Evolutionary conservation across 2,329 filamentous ascomycete genomes (phyloP).

Genomic region (Alternaria triticimaculans): DNA sequence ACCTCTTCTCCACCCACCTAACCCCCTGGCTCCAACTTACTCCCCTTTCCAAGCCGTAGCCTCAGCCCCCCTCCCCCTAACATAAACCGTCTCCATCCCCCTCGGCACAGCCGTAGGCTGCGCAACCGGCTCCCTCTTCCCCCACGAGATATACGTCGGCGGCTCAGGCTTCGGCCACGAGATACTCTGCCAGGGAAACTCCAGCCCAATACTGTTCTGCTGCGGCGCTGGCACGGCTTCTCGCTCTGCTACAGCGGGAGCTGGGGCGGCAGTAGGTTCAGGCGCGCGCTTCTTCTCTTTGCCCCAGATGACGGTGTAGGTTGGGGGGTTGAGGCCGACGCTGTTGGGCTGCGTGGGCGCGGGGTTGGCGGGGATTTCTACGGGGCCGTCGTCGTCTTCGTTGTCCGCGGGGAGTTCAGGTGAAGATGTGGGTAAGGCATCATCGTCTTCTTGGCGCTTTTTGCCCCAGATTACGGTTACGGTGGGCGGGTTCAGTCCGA

Average conservation of each 20-base stretch:
- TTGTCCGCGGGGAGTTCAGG: conserved; percentile 13
- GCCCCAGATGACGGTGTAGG: conserved; percentile 20
- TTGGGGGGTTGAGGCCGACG: conserved; percentile 17
- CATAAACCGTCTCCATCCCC: not conserved
- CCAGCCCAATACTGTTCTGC: conserved; percentile 3
- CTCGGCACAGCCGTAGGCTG: not conserved
- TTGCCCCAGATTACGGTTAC: conserved; percentile 23
- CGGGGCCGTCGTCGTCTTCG: conserved; percentile 8
- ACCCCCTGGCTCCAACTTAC: not conserved
- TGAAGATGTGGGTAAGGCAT: not conserved
- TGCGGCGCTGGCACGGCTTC: conserved; percentile 6
- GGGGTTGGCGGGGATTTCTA: not conserved
- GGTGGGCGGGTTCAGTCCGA: conserved; percentile 14
- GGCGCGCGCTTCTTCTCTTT: not conserved
- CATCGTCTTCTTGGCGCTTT: conserved; percentile 17
- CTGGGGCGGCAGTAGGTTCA: not conserved
- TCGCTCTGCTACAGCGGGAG: not conserved
- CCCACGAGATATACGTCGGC: conserved; percentile 20
- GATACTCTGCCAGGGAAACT: conserved; percentile 4
- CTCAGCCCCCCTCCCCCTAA: not conserved
- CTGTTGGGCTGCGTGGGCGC: conserved; percentile 10
- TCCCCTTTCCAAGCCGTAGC: not conserved
- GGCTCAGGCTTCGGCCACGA: conserved; percentile 8
- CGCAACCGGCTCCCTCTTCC: conserved; percentile 13
- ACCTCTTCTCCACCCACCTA: not conserved